phyloP scores from a whole-genome alignment of 352 stramenopile genomes.

The Pythium dissimile region DNA sequence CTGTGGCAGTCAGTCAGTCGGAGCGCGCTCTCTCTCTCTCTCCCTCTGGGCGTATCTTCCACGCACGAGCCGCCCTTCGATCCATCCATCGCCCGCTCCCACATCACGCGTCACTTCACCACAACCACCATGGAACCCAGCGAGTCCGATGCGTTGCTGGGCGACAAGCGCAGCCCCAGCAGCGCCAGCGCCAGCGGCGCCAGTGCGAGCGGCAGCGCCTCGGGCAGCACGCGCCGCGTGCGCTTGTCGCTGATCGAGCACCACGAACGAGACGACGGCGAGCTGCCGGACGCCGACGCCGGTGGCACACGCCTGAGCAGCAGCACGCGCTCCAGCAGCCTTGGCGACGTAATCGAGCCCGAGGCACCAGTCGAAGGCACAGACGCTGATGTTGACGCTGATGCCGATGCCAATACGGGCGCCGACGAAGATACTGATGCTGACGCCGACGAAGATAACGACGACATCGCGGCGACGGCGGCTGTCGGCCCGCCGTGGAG shows the following conservation, averaged over 20 bases:
- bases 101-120: not conserved
- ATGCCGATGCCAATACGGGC: not conserved
- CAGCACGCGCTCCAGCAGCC: conserved; percentile 19
- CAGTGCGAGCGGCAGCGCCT: conserved; percentile 1
- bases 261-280: conserved; percentile 1
- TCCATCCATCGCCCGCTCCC: not conserved
- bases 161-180: conserved; percentile 16
- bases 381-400: not conserved
- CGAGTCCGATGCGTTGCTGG: conserved; percentile 47
- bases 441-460: not conserved
- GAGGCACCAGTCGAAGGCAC: conserved; percentile 5
- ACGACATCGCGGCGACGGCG: too few relatives aligned
- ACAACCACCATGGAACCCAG: conserved; percentile 28
- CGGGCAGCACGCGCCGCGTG: conserved; percentile 10
- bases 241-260: conserved; percentile 11
- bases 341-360: conserved; percentile 17
- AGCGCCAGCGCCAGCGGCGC: conserved; percentile 6
- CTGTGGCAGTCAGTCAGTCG: not conserved
- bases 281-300: conserved; percentile 6
- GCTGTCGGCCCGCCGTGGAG: too few relatives aligned
- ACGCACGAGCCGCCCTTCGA: not conserved
- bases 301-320: conserved; percentile 4
- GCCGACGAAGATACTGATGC: not conserved
- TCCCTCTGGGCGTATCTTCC: not conserved
- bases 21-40: not conserved